Conservation (phyloP, 1,284 basidiomycete genomes). For the Naganishia sp. region DNA sequence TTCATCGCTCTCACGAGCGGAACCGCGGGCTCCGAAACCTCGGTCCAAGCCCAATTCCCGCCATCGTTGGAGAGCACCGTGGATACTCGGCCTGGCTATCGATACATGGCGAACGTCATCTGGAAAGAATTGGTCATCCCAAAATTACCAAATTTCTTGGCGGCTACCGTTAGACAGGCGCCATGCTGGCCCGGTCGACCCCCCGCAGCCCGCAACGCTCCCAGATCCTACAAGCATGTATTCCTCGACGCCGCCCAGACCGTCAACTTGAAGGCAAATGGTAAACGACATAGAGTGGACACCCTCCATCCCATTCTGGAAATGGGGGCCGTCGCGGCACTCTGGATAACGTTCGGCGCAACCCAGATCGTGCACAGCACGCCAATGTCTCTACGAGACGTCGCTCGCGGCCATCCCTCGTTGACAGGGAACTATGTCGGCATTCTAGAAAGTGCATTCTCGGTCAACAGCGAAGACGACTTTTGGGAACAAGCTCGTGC, state of each 20-base stretch:
- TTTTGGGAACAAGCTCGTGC: conserved; percentile 40
- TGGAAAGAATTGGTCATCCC: conserved; percentile 43
- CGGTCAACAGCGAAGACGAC: conserved; percentile 7
- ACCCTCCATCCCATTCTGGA: conserved; percentile 46
- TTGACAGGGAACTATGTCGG: conserved; percentile 44
- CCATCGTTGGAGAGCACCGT: conserved; percentile 13
- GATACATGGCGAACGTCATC: conserved; percentile 38
- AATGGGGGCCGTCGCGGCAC: conserved; percentile 38
- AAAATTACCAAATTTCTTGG: conserved; percentile 41
- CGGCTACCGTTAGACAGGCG: conserved; percentile 33
- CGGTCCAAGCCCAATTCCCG: background rate
- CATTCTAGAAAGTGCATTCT: conserved; percentile 24
- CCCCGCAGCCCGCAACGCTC: background rate
- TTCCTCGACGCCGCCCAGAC: conserved; percentile 33
- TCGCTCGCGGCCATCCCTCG: conserved; percentile 36
- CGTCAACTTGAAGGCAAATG: conserved; percentile 34
- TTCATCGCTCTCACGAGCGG: conserved; percentile 1
- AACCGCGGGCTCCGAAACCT: background rate
- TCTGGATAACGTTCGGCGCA: conserved; percentile 38
- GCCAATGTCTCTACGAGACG: conserved; percentile 40
- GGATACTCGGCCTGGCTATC: conserved; percentile 13
- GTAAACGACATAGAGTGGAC: conserved; percentile 36
- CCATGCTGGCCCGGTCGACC: conserved; percentile 41
- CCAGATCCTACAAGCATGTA: conserved; percentile 14
- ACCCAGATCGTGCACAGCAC: conserved; percentile 22